phyloP scores from a whole-genome alignment of 768 basidiomycete genomes.

The Cystobasidium tubakii region DNA sequence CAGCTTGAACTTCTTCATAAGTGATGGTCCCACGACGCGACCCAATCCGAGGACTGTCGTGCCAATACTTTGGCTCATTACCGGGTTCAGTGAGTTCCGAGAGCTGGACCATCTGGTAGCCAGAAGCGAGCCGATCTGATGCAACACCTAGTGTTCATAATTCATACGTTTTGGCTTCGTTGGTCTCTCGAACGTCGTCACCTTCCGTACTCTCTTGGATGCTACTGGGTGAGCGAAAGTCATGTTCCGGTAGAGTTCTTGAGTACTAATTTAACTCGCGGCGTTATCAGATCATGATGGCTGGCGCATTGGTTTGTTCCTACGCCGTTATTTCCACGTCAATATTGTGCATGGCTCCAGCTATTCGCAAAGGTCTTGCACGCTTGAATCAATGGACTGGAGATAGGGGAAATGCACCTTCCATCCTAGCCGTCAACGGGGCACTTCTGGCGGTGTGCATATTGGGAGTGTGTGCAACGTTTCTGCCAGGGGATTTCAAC shows the following conservation, averaged over 20 bases:
- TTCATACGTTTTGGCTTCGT: neutral
- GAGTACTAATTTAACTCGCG: too few relatives aligned
- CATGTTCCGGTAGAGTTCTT: neutral
- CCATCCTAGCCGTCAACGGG: neutral
- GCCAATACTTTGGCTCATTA: constrained; percentile 7
- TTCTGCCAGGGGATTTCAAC: neutral
- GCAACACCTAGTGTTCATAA: neutral
- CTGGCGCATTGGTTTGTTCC: neutral
- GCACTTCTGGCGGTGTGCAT: neutral
- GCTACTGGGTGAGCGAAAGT: constrained; percentile 20
- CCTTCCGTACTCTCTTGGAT: neutral
- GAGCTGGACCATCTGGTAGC: neutral
- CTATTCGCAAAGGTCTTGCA: neutral
- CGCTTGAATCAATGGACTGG: neutral
- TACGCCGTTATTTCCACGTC: neutral
- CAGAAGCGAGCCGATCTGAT: neutral
- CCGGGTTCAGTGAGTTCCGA: neutral
- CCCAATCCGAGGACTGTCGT: neutral
- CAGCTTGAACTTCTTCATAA: neutral
- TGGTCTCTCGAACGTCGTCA: neutral
- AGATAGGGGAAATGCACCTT: neutral
- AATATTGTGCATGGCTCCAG: neutral
- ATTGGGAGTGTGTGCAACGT: neutral
- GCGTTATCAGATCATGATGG: neutral
- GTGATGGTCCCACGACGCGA: neutral